Evolutionary conservation across 768 basidiomycete species (phyloP).

Genomic region (Leccinum barrowsii): DNA sequence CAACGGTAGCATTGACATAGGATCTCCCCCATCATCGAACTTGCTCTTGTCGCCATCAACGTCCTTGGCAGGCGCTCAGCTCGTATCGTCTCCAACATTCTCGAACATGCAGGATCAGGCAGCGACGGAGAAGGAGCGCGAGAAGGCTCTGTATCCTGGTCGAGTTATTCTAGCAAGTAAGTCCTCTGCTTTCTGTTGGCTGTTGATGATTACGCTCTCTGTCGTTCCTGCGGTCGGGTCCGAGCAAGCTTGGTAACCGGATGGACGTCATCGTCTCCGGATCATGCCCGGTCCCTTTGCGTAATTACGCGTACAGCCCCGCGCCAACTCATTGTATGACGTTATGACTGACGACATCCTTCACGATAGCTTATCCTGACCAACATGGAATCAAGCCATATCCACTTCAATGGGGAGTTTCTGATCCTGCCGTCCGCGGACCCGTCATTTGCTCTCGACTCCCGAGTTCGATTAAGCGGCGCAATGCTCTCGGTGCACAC

Average conservation of each 20-base stretch:
- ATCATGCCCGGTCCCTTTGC: conserved; percentile 10
- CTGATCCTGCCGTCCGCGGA: conserved; percentile 62
- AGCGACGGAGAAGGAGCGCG: conserved; percentile 57
- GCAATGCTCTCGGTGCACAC: conserved; percentile 94
- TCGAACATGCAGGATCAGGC: conserved; percentile 18
- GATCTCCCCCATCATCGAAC: conserved; percentile 24
- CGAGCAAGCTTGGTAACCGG: not conserved
- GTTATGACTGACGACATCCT: conserved; percentile 8
- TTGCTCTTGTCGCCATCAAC: conserved; percentile 31
- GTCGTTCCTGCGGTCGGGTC: not conserved
- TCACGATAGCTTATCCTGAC: conserved; percentile 75
- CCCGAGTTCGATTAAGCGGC: conserved; percentile 76
- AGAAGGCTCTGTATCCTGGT: conserved; percentile 75
- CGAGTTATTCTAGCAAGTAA: conserved; percentile 81
- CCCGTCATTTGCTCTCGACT: conserved; percentile 89
- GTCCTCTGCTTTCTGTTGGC: conserved; percentile 26
- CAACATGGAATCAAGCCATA: conserved; percentile 85
- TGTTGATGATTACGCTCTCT: conserved; percentile 1
- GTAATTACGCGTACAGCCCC: conserved; percentile 7
- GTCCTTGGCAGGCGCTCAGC: conserved; percentile 21
- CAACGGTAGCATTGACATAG: conserved; percentile 5
- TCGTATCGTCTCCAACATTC: conserved; percentile 28
- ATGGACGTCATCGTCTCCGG: conserved; percentile 8
- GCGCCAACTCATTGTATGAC: conserved; percentile 1
- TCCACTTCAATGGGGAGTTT: conserved; percentile 79